Evolutionary conservation across 177 flowering plant species (phyloP), one percentile per base, ranked within the genome.

Genomic region (Vitis hybrid): DNA sequence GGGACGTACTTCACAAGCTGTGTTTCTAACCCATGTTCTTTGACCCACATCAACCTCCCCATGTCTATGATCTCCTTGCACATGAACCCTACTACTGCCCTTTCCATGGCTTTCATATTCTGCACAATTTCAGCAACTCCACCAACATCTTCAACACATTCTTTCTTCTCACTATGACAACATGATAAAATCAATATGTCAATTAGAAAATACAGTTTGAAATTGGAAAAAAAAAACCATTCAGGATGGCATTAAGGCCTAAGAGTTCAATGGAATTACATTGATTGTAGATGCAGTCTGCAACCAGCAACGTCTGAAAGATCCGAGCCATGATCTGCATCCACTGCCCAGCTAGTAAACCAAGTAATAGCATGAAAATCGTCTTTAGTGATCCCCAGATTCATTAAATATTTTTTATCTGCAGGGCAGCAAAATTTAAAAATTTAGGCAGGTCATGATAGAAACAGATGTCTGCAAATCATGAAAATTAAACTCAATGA

Each of bases 341-440:
- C 99, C 55, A 94, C 97, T 13, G 98, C 97, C 99, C 99, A 95
- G 80, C 97, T 95, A 64, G 99, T 93, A 78, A 95, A 87, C 99
- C 98, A 95, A 19, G 97, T 86, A 27, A 95, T 85, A 6, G 92
- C 93, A 80, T 90, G 90, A 79, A 95, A 95, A 60, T 93, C 90
- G 40, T 91, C 93, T 75, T 81, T 85, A 50, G 71, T 76, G 70
- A 95, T 74, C 55, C 97, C 94, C 72, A 90, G 52, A 66, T 81
- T 78, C 18, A 35, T 54, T 4, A 95, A 70, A 71, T 85, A 89
- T 56, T 65, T 71, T 77, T 86, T 91, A 86, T 90, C 96, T 94
- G 94, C 73, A 75, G 18, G 46, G 11, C 21, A 48, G 56, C 12
- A 70, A 65, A 51, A 46, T 35, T 3, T 11, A 40, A 50, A 60